Percentiles rank a stretch among this genome's conserved stretches.
phyloP scores from a whole-genome alignment of 1,284 basidiomycete genomes.

The Papiliotrema fonsecae region DNA sequence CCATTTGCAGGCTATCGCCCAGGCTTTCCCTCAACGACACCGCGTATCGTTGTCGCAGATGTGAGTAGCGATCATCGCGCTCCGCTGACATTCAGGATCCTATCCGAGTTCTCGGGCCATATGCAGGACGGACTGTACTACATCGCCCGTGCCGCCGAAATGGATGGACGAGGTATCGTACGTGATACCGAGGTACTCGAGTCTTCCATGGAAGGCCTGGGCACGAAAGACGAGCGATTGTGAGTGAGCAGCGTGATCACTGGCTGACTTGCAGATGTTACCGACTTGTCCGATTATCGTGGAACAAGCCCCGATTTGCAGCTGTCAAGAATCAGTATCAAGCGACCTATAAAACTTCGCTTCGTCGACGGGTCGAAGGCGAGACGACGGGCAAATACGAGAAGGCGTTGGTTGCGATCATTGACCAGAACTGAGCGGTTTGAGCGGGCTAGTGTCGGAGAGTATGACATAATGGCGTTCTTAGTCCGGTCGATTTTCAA shows the following conservation, averaged over 20 bases:
- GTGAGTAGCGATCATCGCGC: constrained; percentile 15
- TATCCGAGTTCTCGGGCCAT: constrained; percentile 48
- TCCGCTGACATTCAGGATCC: constrained; percentile 23
- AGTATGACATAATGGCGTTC: background rate
- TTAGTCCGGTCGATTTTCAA: no score
- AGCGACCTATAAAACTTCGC: constrained; percentile 29
- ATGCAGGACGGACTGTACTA: constrained; percentile 44
- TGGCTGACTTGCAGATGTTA: no score
- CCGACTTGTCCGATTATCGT: constrained; percentile 43
- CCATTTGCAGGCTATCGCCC: constrained; percentile 44
- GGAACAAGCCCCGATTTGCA: constrained; percentile 44
- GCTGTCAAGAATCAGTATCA: constrained; percentile 46
- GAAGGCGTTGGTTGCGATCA: constrained; percentile 32
- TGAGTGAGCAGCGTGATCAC: no score
- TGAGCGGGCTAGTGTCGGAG: background rate
- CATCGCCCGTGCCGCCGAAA: constrained; percentile 40
- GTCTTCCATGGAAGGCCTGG: constrained; percentile 44
- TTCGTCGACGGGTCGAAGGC: constrained; percentile 40
- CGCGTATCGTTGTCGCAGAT: constrained; percentile 32
- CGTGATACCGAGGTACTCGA: constrained; percentile 43
- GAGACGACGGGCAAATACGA: constrained; percentile 48
- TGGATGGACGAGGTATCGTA: constrained; percentile 42
- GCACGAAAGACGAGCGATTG: constrained; percentile 48
- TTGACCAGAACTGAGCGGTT: constrained; percentile 26
- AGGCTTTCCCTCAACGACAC: constrained; percentile 40